phyloP scores from a whole-genome alignment of 345 rosid genomes.

The Aquilaria yunnanensis region DNA sequence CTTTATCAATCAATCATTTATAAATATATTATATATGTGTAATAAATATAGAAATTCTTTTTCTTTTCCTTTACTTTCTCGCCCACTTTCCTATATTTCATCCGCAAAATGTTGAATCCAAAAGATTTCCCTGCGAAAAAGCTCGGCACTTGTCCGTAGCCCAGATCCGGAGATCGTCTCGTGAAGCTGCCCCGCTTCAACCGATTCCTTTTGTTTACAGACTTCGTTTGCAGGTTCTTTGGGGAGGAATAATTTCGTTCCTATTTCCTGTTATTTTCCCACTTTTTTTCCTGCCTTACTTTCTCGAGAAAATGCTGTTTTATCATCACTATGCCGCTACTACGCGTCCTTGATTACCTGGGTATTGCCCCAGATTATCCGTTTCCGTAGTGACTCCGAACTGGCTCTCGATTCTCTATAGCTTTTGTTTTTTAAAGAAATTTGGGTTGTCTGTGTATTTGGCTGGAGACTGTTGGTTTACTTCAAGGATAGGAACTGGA shows the following conservation, averaged over 20 bases:
- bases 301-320: constrained; percentile 21
- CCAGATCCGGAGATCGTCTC: constrained; percentile 28
- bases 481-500: not conserved
- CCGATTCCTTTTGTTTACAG: constrained; percentile 13
- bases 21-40: not conserved
- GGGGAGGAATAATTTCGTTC: not conserved
- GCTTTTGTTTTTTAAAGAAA: not conserved
- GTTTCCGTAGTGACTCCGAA: constrained; percentile 10
- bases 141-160: constrained; percentile 19
- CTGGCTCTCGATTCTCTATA: constrained; percentile 13
- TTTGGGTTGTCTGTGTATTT: not conserved
- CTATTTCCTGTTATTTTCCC: not conserved
- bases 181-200: constrained; percentile 18
- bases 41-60: not conserved
- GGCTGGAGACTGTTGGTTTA: not conserved
- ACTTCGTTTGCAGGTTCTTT: constrained; percentile 4
- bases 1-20: not conserved
- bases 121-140: constrained; percentile 23
- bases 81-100: not conserved
- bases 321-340: constrained; percentile 3
- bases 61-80: constrained; percentile 1
- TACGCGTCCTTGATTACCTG: constrained; percentile 13
- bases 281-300: not conserved
- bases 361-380: constrained; percentile 6
- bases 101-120: constrained; percentile 8